Evolutionary conservation across 495 filamentous ascomycete species (phyloP).

Genomic region (Penicillium pancosmium): DNA sequence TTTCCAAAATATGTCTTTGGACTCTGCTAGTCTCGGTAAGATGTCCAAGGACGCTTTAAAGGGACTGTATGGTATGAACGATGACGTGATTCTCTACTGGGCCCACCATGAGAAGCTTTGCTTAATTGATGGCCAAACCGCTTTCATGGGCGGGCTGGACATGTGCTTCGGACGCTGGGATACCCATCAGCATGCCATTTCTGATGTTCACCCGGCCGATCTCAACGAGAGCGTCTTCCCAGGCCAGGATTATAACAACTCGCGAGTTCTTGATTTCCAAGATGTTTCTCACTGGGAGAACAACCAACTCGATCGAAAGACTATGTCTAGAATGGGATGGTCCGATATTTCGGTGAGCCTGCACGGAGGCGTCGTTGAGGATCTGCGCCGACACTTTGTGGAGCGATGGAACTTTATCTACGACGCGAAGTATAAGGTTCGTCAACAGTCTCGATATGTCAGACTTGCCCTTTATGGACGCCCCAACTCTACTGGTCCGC

Average conservation of each 20-base stretch:
- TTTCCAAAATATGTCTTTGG: slow-evolving; percentile 54
- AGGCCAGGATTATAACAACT: slow-evolving; percentile 96
- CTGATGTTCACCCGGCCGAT: slow-evolving; percentile 82
- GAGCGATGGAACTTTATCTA: slow-evolving; percentile 96
- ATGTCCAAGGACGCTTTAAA: slow-evolving; percentile 69
- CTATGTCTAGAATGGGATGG: slow-evolving; percentile 90
- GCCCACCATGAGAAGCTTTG: slow-evolving; percentile 96
- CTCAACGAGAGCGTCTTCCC: slow-evolving; percentile 77
- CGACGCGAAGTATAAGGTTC: slow-evolving; percentile 73
- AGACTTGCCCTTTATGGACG: slow-evolving; percentile 50
- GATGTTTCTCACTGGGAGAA: slow-evolving; percentile 82
- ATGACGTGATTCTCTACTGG: slow-evolving; percentile 88
- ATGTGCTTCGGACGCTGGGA: slow-evolving; percentile 69
- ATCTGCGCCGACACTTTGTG: slow-evolving; percentile 76
- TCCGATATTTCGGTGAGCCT: slow-evolving; percentile 84
- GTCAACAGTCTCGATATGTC: slow-evolving; percentile 63
- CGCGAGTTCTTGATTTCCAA: slow-evolving; percentile 82
- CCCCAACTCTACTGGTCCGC: slow-evolving; percentile 24
- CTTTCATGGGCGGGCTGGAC: slow-evolving; percentile 82
- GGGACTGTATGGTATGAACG: slow-evolving; percentile 76
- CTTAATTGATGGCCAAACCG: slow-evolving; percentile 74
- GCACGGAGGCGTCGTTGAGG: slow-evolving; percentile 76
- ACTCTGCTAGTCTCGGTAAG: slow-evolving; percentile 54
- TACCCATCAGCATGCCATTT: slow-evolving; percentile 72
- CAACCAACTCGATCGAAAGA: slow-evolving; percentile 82